Evolutionary conservation across 306 rosid genomes (phyloP), one percentile per base, ranked within the genome.

Genomic region (Pterocarpus santalinus): DNA sequence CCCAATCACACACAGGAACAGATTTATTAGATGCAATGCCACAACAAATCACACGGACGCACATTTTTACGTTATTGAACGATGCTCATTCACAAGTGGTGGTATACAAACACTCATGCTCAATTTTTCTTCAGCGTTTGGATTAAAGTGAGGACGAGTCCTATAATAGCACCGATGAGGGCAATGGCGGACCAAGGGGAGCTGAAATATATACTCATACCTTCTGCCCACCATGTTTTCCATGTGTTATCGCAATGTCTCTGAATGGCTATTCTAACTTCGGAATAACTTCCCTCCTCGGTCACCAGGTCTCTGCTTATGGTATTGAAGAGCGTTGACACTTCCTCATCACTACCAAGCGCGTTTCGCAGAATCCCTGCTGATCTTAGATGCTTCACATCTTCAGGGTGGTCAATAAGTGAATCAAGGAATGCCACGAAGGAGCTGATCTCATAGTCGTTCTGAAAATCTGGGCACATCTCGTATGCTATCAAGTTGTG

Each of bases 381-480:
- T 22, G 28, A 22, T 22, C 28, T 22, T 22, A 22, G 28, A 22
- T 22, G 28, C 28, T 22, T 22, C 28, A 22, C 28, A 22, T 22
- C 28, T 22, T 22, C 28, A 22, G 28, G 28, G 28, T 22, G 28
- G 28, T 22, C 28, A 22, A 22, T 1, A 22, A 22, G 28, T 22
- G 28, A 22, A 22, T 22, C 28, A 22, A 22, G 28, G 28, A 22
- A 22, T 0, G 28, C 28, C 28, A 22, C 28, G 28, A 22, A 22
- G 28, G 28, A 22, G 28, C 28, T 22, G 28, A 83, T 72, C 5
- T n/a, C 88, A 2, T 68, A 83, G 2, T 86, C 22, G 4, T 85
- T 84, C 7, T 15, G 0, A 66, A 80, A 73, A 72, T 80, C 90
- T 0, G 82, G 85, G 56, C 90, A 82, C 88, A 84, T 82, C 41